Percentiles rank a stretch among this genome's conserved stretches.
phyloP scores from a whole-genome alignment of 352 stramenopile species.

The Globisporangium abappressorium region DNA sequence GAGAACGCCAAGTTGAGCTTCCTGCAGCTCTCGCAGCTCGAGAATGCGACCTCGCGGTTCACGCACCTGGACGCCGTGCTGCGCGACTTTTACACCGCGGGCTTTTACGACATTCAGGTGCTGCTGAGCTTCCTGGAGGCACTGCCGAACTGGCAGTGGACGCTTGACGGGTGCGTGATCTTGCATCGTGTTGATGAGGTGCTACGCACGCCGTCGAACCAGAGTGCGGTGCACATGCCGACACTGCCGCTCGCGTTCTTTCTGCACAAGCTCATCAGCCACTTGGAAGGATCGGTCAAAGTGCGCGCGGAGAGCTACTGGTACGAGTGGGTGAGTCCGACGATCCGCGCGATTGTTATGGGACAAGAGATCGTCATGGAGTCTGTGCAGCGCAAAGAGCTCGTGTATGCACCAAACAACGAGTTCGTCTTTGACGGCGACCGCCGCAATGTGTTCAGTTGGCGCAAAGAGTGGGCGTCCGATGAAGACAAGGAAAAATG shows the following conservation, averaged over 20 bases:
- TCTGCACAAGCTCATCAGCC: constrained; percentile 57
- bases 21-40: constrained; percentile 55
- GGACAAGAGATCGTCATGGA: constrained; percentile 40
- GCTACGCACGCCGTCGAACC: constrained; percentile 31
- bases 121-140: constrained; percentile 68
- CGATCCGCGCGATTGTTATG: constrained; percentile 44
- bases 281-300: constrained; percentile 53
- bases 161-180: constrained; percentile 63
- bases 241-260: constrained; percentile 68
- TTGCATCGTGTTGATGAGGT: constrained; percentile 54
- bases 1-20: constrained; percentile 52
- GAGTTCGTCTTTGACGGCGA: constrained; percentile 48
- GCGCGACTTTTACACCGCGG: constrained; percentile 61
- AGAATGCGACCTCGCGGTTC: constrained; percentile 24
- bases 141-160: constrained; percentile 69
- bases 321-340: constrained; percentile 62
- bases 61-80: constrained; percentile 52
- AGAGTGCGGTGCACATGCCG: constrained; percentile 39
- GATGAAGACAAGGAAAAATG: constrained; percentile 48
- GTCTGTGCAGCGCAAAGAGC: constrained; percentile 33
- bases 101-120: constrained; percentile 58
- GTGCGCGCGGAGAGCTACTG: constrained; percentile 60
- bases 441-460: constrained; percentile 46
- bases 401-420: constrained; percentile 44
- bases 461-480: constrained; percentile 27